Base-by-base conservation (phyloP, 345 rosid species). In the Euphorbia tirucalli region DNA sequence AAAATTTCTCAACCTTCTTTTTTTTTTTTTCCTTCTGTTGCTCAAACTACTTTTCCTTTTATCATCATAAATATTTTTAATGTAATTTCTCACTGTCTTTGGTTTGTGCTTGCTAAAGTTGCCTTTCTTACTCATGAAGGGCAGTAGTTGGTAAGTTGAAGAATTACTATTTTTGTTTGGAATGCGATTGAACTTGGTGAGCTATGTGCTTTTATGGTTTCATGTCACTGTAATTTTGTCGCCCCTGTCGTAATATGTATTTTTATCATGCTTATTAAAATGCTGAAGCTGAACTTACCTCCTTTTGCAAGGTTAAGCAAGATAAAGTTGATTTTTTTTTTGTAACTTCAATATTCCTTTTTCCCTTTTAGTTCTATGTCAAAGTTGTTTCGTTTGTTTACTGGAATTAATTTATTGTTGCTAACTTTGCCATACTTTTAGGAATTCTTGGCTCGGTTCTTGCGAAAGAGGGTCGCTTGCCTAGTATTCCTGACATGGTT, bases 371-470 rank as follows among this genome's bases (percentile, higher is more conserved):
- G 8, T 19, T 30, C 11, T 68, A 11, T 69, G 58, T 68, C 50
- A 55, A 69, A 37, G 15, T 43, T 43, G 7, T 28, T n/a, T 35
- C 55, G 2, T 4, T 11, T 44, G 35, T 6, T 1, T 46, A 11
- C 60, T 16, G 56, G 48, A 37, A 39, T 16, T 4, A 35, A 32
- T n/a, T 43, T 24, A 35, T 66, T 62, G 31, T 63, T 22, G 64
- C 31, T 37, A 11, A 78, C n/a, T 70, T 39, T 13, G 49, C 30
- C 50, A 0, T 71, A 46, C 43, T 67, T 61, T 73, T 74, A 96
- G 99, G 98, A 58, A 61, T 96, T 79, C 80, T 86, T 74, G 98
- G 98, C 69, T 93, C 98, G 0, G 85, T 91, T 74, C 87, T 91
- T 79, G 97, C 85, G 11, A 93, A 86, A 80, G 99, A 89, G 72